phyloP scores from a whole-genome alignment of 805 yeast species.

The Candida silvicultrix region DNA sequence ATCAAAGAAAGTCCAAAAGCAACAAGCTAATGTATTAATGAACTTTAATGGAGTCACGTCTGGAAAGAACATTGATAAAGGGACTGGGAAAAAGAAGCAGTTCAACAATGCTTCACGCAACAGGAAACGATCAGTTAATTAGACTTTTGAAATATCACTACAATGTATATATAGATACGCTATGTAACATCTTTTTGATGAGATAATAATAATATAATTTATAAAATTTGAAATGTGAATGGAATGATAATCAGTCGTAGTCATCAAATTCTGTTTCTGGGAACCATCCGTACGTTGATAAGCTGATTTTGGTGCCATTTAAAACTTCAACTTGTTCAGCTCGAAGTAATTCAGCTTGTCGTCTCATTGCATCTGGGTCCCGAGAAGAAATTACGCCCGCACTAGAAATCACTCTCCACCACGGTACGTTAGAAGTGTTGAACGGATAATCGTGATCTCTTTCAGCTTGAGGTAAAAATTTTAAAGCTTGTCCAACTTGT shows the following conservation, averaged over 20 bases:
- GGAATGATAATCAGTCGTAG: conserved; percentile 5
- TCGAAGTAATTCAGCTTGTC: conserved; percentile 39
- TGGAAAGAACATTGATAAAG: background rate
- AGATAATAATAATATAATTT: background rate
- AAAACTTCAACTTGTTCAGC: conserved; percentile 43
- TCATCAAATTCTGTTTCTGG: conserved; percentile 34
- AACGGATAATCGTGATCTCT: conserved; percentile 16
- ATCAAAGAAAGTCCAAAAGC: conserved; percentile 50
- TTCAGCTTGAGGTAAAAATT: conserved; percentile 33
- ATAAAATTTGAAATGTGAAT: too few relatives aligned
- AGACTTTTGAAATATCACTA: background rate
- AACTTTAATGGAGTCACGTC: background rate
- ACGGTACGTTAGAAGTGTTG: conserved; percentile 41
- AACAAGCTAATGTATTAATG: conserved; percentile 20
- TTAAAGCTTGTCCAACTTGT: conserved; percentile 69
- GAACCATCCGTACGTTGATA: conserved; percentile 61
- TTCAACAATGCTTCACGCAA: background rate
- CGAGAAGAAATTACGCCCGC: conserved; percentile 57
- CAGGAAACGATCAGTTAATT: background rate
- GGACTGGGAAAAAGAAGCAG: background rate
- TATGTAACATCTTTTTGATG: too few relatives aligned
- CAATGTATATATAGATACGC: background rate
- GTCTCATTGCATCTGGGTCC: conserved; percentile 32
- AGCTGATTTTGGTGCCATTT: conserved; percentile 26
- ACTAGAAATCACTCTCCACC: conserved; percentile 77